Conservation (phyloP, 75 land plant species). For the Picea sitchensis region DNA sequence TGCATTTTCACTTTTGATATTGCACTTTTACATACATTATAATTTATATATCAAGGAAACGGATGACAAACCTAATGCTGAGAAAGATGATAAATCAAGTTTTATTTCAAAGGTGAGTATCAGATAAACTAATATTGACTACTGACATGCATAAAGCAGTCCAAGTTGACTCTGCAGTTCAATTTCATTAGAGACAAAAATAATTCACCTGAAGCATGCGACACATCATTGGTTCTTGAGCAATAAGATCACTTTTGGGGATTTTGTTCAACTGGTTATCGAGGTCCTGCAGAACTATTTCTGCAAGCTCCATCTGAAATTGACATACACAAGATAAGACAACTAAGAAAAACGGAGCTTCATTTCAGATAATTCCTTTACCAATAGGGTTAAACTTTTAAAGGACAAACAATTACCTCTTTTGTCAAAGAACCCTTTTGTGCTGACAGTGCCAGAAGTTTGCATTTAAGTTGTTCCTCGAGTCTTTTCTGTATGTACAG, state of each 20-base stretch:
- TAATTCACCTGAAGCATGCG: constrained; percentile 22
- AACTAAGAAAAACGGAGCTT: not conserved
- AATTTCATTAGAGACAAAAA: too few relatives aligned
- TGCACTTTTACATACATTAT: too few relatives aligned
- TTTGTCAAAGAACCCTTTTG: constrained; percentile 33
- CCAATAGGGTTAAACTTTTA: not conserved
- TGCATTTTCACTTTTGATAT: too few relatives aligned
- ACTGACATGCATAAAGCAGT: too few relatives aligned
- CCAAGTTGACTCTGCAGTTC: too few relatives aligned
- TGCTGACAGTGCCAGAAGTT: constrained; percentile 12
- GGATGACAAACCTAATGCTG: too few relatives aligned
- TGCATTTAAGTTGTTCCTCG: constrained; percentile 33
- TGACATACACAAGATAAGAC: not conserved
- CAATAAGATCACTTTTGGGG: constrained; percentile 32
- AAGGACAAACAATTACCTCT: constrained; percentile 13
- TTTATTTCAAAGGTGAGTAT: too few relatives aligned
- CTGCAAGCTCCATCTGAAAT: constrained; percentile 31
- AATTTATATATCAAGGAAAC: too few relatives aligned
- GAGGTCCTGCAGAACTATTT: constrained; percentile 22
- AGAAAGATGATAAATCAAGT: too few relatives aligned
- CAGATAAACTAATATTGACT: too few relatives aligned
- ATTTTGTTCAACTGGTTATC: constrained; percentile 27
- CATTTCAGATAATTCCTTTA: not conserved
- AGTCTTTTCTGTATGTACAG: too few relatives aligned
- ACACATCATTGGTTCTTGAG: constrained; percentile 29